Evolutionary conservation across 441 rosid genomes (phyloP), one percentile per base, ranked within the genome.

Genomic region (Adansonia gregorii): DNA sequence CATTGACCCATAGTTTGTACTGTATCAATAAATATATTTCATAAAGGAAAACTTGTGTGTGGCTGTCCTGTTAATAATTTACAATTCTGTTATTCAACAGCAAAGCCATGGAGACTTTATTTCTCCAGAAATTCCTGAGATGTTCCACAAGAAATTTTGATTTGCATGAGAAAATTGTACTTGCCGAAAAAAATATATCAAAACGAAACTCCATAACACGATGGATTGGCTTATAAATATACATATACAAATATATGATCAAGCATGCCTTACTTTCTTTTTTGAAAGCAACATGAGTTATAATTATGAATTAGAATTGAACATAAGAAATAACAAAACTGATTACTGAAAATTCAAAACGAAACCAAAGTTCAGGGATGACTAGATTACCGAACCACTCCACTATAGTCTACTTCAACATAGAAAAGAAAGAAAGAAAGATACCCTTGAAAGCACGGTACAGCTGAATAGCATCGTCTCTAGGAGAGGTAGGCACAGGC

Each of bases 371-470:
- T 48, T 48, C 52, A 48, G 15, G 14, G 52, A 48, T 48, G 52
- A 8, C 3, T 56, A 56, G 22, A 60, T 11, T 10, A 15, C 22
- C 6, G 1, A 2, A 59, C 6, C 14, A 56, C 14, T 17, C 27
- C 9, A 59, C 11, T 10, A 20, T n/a, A 24, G n/a, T 12, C 15
- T 3, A 19, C 14, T 24, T 24, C 27, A 24, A 24, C 27, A 24
- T 24, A 24, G 27, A 24, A 24, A 24, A 12, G 7, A 10, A 8
- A 59, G 8, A 14, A 11, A 39, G 27, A 20, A 5, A 15, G 0
- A 8, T 75, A 90, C 94, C 94, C 74, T 90, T 90, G 78, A 90
- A 90, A 80, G 92, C 92, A 48, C 86, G 83, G 83, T 86, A 67
- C 72, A 90, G 92, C 48, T 83, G 85, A 54, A 82, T 82, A 31